Conservation (phyloP, 1,284 basidiomycete genomes). For the Ustilago tritici region DNA sequence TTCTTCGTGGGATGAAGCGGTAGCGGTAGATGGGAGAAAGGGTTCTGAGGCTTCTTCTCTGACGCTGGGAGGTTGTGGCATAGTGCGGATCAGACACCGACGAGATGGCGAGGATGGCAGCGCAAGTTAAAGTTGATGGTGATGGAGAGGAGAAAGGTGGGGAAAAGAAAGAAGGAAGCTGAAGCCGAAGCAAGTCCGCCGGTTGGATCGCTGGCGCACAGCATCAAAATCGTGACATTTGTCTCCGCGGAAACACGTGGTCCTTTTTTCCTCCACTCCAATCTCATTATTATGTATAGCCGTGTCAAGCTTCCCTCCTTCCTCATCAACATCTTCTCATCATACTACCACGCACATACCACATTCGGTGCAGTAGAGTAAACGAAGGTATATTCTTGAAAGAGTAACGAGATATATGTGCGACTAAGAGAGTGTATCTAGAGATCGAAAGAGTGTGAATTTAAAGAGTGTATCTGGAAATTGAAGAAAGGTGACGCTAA, state of each 20-base stretch:
- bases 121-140: neutral
- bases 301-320: neutral
- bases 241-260: neutral
- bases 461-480: neutral
- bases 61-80: too few species aligned
- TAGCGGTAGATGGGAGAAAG: conserved; percentile 13
- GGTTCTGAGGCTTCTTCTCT: conserved; percentile 12
- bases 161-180: conserved; percentile 2
- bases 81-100: too few species aligned
- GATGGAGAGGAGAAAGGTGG: neutral
- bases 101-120: neutral
- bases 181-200: conserved; percentile 12
- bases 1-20: neutral
- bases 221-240: conserved; percentile 8
- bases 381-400: neutral
- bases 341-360: neutral
- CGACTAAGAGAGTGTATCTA: neutral
- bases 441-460: neutral
- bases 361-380: neutral
- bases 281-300: neutral
- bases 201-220: neutral
- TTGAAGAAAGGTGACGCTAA: too few species aligned
- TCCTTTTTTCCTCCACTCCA: neutral
- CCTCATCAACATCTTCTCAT: neutral
- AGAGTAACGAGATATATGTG: neutral